These are phyloP conservation scores for Rhodofomes roseus DNA, from an alignment of 1,284 basidiomycete genomes.

Conservation along the genomic window DNA sequence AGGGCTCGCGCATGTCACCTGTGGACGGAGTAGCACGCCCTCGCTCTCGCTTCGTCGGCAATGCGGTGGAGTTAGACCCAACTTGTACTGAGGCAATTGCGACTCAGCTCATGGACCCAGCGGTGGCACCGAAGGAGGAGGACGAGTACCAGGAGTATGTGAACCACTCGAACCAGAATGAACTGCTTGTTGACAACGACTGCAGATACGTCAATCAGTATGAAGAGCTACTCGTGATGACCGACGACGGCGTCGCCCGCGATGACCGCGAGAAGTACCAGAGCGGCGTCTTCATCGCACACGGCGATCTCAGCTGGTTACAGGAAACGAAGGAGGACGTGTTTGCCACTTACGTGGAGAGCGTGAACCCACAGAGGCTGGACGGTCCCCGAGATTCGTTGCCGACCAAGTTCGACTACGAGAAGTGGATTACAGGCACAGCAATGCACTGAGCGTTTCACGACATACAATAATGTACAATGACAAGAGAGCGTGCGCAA, in stretches of 20 bases:
- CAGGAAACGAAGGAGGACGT: constrained; percentile 35
- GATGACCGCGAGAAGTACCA: constrained; percentile 56
- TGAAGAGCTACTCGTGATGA: constrained; percentile 51
- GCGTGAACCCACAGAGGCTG: constrained; percentile 28
- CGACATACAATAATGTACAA: neutral
- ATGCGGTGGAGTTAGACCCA: constrained; percentile 32
- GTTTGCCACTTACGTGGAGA: constrained; percentile 35
- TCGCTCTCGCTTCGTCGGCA: constrained; percentile 27
- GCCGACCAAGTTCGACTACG: constrained; percentile 37
- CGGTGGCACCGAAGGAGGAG: constrained; percentile 61
- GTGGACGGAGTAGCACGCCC: constrained; percentile 30
- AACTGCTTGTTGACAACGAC: neutral
- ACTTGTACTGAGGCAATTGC: constrained; percentile 67
- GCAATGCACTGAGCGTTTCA: constrained; percentile 12
- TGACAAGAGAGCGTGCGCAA: neutral
- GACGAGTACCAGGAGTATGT: constrained; percentile 78
- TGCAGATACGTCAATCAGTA: constrained; percentile 70
- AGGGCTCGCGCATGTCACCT: constrained; percentile 38
- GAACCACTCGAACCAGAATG: neutral
- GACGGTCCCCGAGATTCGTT: constrained; percentile 24
- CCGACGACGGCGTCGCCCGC: constrained; percentile 39
- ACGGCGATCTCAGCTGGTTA: constrained; percentile 37
- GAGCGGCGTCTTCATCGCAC: constrained; percentile 46
- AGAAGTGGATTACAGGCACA: constrained; percentile 29
- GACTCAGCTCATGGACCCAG: constrained; percentile 59